These are phyloP conservation scores for Hypoxylon sp. DNA, from an alignment of 2,329 filamentous ascomycete genomes.

Conservation along the genomic window DNA sequence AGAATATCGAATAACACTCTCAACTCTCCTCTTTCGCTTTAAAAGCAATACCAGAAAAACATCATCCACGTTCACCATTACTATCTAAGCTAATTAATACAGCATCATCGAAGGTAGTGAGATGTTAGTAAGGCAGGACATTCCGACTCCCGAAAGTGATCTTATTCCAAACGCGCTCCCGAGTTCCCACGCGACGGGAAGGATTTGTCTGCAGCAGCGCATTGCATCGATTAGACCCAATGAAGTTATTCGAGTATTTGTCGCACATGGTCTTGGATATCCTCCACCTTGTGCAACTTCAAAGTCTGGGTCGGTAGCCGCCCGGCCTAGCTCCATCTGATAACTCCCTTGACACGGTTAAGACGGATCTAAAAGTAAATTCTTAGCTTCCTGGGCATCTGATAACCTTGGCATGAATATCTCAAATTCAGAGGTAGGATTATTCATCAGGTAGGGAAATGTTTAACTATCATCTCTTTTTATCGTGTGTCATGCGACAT, in stretches of 20 bases:
- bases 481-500: not conserved
- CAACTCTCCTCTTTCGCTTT: not conserved
- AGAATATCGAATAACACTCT: too few species aligned
- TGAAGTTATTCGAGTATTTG: not conserved
- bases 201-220: conserved; percentile 30
- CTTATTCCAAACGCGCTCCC: conserved; percentile 24
- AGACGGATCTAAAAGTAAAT: conserved; percentile 16
- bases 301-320: conserved; percentile 32
- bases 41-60: not conserved
- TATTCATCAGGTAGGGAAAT: conserved; percentile 1
- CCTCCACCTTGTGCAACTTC: conserved; percentile 4
- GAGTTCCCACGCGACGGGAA: conserved; percentile 30
- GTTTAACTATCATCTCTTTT: conserved; percentile 6
- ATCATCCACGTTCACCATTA: not conserved
- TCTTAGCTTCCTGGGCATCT: not conserved
- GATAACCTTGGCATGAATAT: conserved; percentile 1
- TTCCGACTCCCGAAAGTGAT: conserved; percentile 18
- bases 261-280: conserved; percentile 4
- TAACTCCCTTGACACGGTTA: conserved; percentile 18
- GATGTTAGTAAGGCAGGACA: conserved; percentile 13
- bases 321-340: conserved; percentile 22
- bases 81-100: not conserved
- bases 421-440: not conserved
- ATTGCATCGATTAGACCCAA: conserved; percentile 16
- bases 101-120: not conserved